A percentile compares a stretch with the other conserved stretches of the same genome.
phyloP scores from a whole-genome alignment of 768 basidiomycete species.

The Pleurotus platypus region DNA sequence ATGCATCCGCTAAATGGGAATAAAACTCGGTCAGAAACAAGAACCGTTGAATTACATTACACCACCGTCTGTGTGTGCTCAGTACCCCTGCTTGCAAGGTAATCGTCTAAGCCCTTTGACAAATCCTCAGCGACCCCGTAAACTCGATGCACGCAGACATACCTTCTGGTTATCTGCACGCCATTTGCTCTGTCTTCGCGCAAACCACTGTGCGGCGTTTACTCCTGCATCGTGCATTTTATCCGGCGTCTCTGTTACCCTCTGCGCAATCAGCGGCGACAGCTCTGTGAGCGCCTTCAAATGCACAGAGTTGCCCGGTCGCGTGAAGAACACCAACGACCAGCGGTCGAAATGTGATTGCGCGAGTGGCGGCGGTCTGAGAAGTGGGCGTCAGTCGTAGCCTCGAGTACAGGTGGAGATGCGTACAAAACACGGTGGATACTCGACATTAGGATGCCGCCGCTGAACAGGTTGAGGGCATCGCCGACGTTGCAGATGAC shows the following conservation, averaged over 20 bases:
- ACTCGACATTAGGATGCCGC: constrained; percentile 40
- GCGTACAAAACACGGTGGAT: constrained; percentile 38
- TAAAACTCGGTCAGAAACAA: no score
- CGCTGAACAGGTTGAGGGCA: constrained; percentile 40
- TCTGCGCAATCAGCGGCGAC: constrained; percentile 41
- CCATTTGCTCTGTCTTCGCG: constrained; percentile 18
- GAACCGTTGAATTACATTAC: background rate
- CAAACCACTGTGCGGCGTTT: constrained; percentile 26
- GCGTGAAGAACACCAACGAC: constrained; percentile 61
- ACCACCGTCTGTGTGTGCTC: constrained; percentile 11
- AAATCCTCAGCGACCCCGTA: background rate
- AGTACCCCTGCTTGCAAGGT: constrained; percentile 14
- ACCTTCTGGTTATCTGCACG: constrained; percentile 18
- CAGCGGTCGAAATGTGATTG: constrained; percentile 47
- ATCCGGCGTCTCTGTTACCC: constrained; percentile 25
- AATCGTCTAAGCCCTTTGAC: constrained; percentile 10
- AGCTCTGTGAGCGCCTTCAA: constrained; percentile 43
- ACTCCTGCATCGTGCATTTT: constrained; percentile 17
- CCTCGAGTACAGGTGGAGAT: background rate
- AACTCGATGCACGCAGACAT: background rate
- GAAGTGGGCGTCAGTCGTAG: background rate
- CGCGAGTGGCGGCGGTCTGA: constrained; percentile 44
- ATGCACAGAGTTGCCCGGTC: constrained; percentile 44
- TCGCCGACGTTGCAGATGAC: constrained; percentile 46
- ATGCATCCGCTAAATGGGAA: no score